phyloP scores from a whole-genome alignment of 495 filamentous ascomycete species.

The Parachaetomium inaequale region DNA sequence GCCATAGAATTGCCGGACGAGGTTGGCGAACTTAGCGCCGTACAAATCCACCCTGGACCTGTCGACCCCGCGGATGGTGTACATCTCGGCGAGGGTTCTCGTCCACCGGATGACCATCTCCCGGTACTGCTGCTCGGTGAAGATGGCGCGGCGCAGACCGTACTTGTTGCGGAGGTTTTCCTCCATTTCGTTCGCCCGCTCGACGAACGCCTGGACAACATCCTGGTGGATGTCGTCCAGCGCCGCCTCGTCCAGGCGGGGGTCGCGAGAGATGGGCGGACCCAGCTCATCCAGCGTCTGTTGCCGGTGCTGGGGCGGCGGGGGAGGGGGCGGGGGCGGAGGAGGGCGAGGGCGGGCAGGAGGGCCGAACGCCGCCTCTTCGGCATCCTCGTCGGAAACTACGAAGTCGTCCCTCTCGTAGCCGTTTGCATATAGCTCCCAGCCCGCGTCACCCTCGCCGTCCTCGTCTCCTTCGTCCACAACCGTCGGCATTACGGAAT shows the following conservation, averaged over 20 bases:
- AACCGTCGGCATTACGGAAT: conserved; percentile 30
- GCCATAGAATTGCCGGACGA: conserved; percentile 55
- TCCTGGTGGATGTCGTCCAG: conserved; percentile 47
- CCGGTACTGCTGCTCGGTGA: conserved; percentile 72
- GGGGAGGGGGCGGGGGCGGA: conserved; percentile 41
- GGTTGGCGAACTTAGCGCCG: conserved; percentile 61
- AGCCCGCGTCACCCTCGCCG: conserved; percentile 33
- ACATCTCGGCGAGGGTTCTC: conserved; percentile 57
- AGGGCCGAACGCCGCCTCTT: conserved; percentile 60
- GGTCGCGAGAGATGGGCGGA: conserved; percentile 69
- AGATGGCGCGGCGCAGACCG: conserved; percentile 60
- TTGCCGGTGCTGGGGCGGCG: conserved; percentile 31
- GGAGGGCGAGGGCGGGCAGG: conserved; percentile 34
- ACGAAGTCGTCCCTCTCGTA: conserved; percentile 54
- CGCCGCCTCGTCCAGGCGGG: conserved; percentile 56
- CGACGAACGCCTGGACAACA: conserved; percentile 61
- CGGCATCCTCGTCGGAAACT: conserved; percentile 42
- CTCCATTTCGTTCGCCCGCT: conserved; percentile 64
- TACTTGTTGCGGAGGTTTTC: conserved; percentile 63
- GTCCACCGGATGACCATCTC: conserved; percentile 80
- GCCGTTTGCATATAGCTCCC: conserved; percentile 39
- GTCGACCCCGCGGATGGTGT: conserved; percentile 64
- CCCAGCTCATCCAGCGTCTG: conserved; percentile 47
- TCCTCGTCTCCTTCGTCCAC: conserved; percentile 36
- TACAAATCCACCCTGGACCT: conserved; percentile 65